These are phyloP conservation scores for Phytophthora litchii DNA, from an alignment of 352 stramenopile species.

Conservation along the genomic window DNA sequence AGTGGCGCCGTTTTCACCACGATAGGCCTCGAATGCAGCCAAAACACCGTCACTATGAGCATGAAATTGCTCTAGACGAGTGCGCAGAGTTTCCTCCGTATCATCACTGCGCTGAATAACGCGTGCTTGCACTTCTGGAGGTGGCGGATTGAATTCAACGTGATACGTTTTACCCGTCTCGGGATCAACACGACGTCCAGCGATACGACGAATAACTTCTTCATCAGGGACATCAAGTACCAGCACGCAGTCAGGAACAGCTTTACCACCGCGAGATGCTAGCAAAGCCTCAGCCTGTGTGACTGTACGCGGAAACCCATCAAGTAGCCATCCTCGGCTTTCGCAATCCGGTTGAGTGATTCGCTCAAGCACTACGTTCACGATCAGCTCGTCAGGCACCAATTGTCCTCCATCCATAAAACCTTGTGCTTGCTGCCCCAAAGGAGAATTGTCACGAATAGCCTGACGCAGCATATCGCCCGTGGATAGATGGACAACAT, in stretches of 20 bases:
- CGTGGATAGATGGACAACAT: slow-evolving; percentile 92
- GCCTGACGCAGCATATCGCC: slow-evolving; percentile 92
- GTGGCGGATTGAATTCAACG: slow-evolving; percentile 95
- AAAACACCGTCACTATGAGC: slow-evolving; percentile 68
- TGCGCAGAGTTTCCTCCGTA: slow-evolving; percentile 92
- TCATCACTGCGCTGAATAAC: slow-evolving; percentile 92
- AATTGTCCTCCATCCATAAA: slow-evolving; percentile 93
- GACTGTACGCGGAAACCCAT: slow-evolving; percentile 93
- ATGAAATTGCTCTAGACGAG: slow-evolving; percentile 90
- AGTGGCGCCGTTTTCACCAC: slow-evolving; percentile 5
- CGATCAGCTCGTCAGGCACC: slow-evolving; percentile 93
- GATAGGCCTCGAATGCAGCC: slow-evolving; percentile 41
- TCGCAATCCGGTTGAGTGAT: slow-evolving; percentile 87
- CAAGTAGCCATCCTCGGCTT: slow-evolving; percentile 90
- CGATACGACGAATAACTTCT: slow-evolving; percentile 95
- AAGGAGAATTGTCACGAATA: slow-evolving; percentile 67
- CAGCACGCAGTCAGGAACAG: slow-evolving; percentile 84
- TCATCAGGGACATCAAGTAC: slow-evolving; percentile 95
- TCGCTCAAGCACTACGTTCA: slow-evolving; percentile 81
- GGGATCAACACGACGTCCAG: slow-evolving; percentile 95
- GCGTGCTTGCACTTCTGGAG: slow-evolving; percentile 58
- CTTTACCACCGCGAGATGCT: slow-evolving; percentile 53
- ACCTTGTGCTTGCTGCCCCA: slow-evolving; percentile 81
- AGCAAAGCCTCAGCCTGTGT: slow-evolving; percentile 87
- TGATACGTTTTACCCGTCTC: slow-evolving; percentile 96